Conservation (phyloP, 345 rosid genomes). For the Toxicodendron radicans region DNA sequence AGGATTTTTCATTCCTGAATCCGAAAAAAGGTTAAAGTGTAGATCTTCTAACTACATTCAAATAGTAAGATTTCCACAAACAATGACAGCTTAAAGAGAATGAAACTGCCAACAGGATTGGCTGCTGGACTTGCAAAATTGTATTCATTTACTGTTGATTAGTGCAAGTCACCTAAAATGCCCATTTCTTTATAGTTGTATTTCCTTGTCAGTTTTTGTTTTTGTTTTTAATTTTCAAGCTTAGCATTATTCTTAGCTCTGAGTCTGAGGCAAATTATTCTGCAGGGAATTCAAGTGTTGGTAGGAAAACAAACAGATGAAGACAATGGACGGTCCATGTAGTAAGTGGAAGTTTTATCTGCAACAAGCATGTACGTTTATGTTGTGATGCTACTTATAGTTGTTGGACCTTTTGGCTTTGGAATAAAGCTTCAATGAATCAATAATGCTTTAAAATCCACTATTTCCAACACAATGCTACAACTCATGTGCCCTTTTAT, state of each 20-base stretch:
- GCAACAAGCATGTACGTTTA: background rate
- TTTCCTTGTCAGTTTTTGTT: background rate
- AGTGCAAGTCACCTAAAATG: background rate
- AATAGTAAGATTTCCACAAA: background rate
- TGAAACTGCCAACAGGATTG: background rate
- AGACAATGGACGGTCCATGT: background rate
- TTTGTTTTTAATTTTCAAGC: background rate
- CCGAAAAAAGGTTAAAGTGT: background rate
- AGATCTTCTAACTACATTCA: background rate
- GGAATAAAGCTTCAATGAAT: slow-evolving; percentile 15
- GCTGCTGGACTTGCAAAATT: background rate
- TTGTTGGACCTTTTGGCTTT: slow-evolving; percentile 7
- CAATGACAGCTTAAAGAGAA: background rate
- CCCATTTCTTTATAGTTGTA: background rate
- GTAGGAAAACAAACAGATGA: slow-evolving; percentile 4
- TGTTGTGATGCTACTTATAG: background rate
- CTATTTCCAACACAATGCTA: slow-evolving; percentile 19
- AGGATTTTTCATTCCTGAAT: background rate
- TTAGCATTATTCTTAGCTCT: background rate
- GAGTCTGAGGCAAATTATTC: background rate
- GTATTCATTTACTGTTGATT: background rate
- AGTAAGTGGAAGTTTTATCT: slow-evolving; percentile 10
- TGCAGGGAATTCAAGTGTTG: background rate
- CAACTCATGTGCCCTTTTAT: slow-evolving; percentile 30
- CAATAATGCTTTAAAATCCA: slow-evolving; percentile 11